Base-by-base conservation (phyloP, 2,329 filamentous ascomycete genomes). In the Stachybotrys chartarum region DNA sequence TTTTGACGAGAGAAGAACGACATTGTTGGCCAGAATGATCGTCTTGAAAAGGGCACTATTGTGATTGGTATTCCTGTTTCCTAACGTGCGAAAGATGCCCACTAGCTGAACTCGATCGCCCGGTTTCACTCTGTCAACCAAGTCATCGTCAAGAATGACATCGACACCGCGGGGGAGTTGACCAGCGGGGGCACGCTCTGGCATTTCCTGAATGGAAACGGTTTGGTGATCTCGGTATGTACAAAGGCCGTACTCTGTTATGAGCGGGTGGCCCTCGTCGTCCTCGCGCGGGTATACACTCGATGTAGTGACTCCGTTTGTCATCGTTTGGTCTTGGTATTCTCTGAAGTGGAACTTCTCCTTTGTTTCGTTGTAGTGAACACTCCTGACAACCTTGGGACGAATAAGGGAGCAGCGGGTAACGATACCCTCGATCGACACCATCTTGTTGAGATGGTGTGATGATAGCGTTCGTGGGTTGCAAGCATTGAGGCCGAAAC, bases 151-250 rank as follows among this genome's bases (percentile, higher is more conserved):
- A 61, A 99, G 78, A 63, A 99, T 92, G 14, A 97, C 92, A 72
- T 99, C 94, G 17, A 99, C 94, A 55, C 93, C 91, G 54, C 94
- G 87, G 57, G 94, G 94, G 60, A 99, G 81, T 77, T 97, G 94
- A 54, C 94, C 94, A 57, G 94, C 93, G 54, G 94, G 94, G 2
- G 94, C 94, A 63, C 93, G 82, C 72, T 99, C 94, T 1, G 94
- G 94, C 94, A 99, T 99, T 76, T 99, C 94, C 74, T 99, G 94
- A 61, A 99, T 97, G 0, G 93, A 97, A 57, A 99, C 91, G 16
- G 90, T 96, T 72, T 99, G 94, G 69, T 99, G 94, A 70, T 99
- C 94, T 67, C 93, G 83, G 74, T 97, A 99, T 52, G 88, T 94
- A 70, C 88, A 95, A 75, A 95, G 93, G 30, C 94, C 94, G 70